phyloP scores from a whole-genome alignment of 208 protist genomes.

The Crithidia mellificae region DNA sequence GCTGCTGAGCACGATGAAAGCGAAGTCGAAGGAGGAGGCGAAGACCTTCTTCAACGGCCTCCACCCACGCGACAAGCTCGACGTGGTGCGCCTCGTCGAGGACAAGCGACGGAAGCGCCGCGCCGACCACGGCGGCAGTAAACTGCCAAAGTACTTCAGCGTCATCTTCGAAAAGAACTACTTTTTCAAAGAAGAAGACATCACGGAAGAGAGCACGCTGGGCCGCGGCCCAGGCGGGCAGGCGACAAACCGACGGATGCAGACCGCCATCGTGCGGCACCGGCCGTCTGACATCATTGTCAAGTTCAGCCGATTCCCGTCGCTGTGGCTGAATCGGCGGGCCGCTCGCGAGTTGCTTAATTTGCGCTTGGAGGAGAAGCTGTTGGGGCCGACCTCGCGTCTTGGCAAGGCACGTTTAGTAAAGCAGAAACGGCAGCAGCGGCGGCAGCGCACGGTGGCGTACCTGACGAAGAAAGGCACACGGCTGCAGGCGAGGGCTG shows the following conservation, averaged over 20 bases:
- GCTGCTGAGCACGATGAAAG: slow-evolving; percentile 55
- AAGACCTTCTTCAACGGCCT: slow-evolving; percentile 50
- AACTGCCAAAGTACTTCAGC: slow-evolving; percentile 63
- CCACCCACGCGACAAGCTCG: slow-evolving; percentile 65
- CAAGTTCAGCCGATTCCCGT: slow-evolving; percentile 87
- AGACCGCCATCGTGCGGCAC: slow-evolving; percentile 80
- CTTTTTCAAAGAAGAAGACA: slow-evolving; percentile 81
- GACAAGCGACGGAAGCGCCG: slow-evolving; percentile 35
- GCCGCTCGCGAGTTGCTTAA: slow-evolving; percentile 76
- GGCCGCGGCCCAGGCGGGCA: slow-evolving; percentile 84
- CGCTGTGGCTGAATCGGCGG: slow-evolving; percentile 81
- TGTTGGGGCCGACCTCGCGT: slow-evolving; percentile 53
- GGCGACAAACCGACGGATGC: slow-evolving; percentile 87
- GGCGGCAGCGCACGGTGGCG: slow-evolving; percentile 23
- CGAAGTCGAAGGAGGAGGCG: slow-evolving; percentile 29
- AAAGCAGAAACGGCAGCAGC: slow-evolving; percentile 31
- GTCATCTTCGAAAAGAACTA: slow-evolving; percentile 64
- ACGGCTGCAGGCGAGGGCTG: slow-evolving; percentile 33
- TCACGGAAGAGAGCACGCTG: slow-evolving; percentile 75
- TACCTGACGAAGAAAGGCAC: slow-evolving; percentile 41
- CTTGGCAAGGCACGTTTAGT: slow-evolving; percentile 38
- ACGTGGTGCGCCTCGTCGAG: slow-evolving; percentile 62
- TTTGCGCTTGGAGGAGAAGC: slow-evolving; percentile 71
- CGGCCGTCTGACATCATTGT: slow-evolving; percentile 65
- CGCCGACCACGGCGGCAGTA: slow-evolving; percentile 16